phyloP scores from a whole-genome alignment of 345 rosid genomes.

The Toxicodendron radicans region DNA sequence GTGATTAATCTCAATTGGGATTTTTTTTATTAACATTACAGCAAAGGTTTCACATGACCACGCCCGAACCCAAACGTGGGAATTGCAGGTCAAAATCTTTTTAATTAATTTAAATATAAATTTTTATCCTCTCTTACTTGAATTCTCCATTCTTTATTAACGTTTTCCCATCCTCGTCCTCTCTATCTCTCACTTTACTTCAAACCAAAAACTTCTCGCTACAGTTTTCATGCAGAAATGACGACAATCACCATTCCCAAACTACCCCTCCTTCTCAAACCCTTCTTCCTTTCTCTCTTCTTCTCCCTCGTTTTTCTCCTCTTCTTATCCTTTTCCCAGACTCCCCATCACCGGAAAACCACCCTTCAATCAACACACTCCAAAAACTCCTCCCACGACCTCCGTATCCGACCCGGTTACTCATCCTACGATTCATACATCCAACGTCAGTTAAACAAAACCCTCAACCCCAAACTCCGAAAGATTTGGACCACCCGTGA shows the following conservation, averaged over 20 bases:
- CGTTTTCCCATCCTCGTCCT: too few relatives aligned
- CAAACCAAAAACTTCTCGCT: too few relatives aligned
- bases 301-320: slow-evolving; percentile 25
- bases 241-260: slow-evolving; percentile 26
- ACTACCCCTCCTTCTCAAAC: slow-evolving; percentile 30
- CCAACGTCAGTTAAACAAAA: slow-evolving; percentile 40
- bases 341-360: slow-evolving; percentile 8
- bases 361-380: neutral
- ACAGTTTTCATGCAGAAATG: slow-evolving; percentile 20
- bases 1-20: too few relatives aligned
- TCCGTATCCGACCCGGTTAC: slow-evolving; percentile 42
- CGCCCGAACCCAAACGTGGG: too few relatives aligned
- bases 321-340: slow-evolving; percentile 19
- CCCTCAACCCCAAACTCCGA: slow-evolving; percentile 43
- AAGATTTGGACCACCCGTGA: slow-evolving; percentile 42
- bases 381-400: slow-evolving; percentile 5
- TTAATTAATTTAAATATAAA: too few relatives aligned
- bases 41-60: too few relatives aligned
- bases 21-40: too few relatives aligned
- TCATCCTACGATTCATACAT: slow-evolving; percentile 35
- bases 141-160: too few relatives aligned
- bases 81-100: too few relatives aligned
- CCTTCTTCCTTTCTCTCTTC: slow-evolving; percentile 26
- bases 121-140: too few relatives aligned
- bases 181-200: neutral